phyloP scores from a whole-genome alignment of 2,329 filamentous ascomycete genomes.

The Conoideocrella luteorostrata region DNA sequence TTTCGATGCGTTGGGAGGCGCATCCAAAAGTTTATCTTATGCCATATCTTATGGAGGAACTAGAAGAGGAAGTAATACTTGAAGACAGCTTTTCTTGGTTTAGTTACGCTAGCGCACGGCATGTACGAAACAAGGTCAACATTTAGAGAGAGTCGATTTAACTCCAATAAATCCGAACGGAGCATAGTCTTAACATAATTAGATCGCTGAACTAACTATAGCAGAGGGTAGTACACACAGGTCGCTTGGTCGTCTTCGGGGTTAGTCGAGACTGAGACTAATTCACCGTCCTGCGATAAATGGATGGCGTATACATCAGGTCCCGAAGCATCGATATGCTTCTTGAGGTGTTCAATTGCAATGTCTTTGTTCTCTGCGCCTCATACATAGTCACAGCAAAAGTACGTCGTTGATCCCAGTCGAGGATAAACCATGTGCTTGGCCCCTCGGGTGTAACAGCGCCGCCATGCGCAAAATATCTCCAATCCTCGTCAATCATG shows the following conservation, averaged over 20 bases:
- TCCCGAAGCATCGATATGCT: slow-evolving; percentile 13
- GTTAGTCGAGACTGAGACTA: slow-evolving; percentile 14
- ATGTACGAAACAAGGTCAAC: too few species aligned
- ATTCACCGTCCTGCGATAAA: slow-evolving; percentile 13
- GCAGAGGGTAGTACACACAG: slow-evolving; percentile 19
- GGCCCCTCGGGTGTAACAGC: slow-evolving; percentile 11
- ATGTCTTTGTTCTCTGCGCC: slow-evolving; percentile 15
- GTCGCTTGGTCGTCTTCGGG: slow-evolving; percentile 21
- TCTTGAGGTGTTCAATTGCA: slow-evolving; percentile 16
- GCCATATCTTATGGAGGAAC: slow-evolving; percentile 19
- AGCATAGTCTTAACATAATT: slow-evolving; percentile 9
- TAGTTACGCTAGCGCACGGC: slow-evolving; percentile 7
- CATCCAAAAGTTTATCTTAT: slow-evolving; percentile 29
- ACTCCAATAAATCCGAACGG: too few species aligned
- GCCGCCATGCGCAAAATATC: slow-evolving; percentile 5
- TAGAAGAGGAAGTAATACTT: slow-evolving; percentile 26
- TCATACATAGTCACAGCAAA: slow-evolving; percentile 20
- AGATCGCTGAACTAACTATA: slow-evolving; percentile 13
- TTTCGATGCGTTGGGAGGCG: slow-evolving; percentile 29
- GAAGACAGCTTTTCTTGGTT: slow-evolving; percentile 19
- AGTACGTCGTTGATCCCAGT: slow-evolving; percentile 18
- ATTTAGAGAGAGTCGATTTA: too few species aligned
- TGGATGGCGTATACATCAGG: slow-evolving; percentile 17
- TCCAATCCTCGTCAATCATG: slow-evolving; percentile 5
- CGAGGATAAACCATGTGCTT: slow-evolving; percentile 18